A percentile compares a stretch with the other conserved stretches of the same genome.
Evolutionary conservation across 306 rosid species (phyloP).

Genomic region (Rosa lucieae): DNA sequence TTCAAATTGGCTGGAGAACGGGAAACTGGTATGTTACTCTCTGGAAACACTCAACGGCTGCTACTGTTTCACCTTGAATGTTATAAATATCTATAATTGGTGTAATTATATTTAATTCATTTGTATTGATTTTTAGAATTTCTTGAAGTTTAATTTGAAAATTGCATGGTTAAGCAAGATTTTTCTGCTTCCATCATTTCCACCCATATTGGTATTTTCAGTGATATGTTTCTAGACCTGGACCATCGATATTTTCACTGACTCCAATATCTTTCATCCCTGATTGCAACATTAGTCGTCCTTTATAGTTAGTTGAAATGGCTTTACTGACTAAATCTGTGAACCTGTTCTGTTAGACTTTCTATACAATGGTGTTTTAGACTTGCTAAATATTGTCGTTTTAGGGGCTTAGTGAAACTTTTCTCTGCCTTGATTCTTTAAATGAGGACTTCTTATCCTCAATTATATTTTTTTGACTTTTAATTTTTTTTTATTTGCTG

Average conservation of each 20-base stretch:
- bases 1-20: constrained; percentile 92
- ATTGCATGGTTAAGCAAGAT: not conserved
- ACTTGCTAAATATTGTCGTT: not conserved
- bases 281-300: not conserved
- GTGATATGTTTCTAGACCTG: not conserved
- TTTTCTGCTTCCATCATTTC: not conserved
- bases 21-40: constrained; percentile 58
- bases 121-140: not conserved
- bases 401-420: not conserved
- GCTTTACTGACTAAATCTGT: not conserved
- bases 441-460: not conserved
- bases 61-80: not conserved
- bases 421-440: not conserved
- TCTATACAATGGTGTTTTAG: not conserved
- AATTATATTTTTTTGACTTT: not conserved
- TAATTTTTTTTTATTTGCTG: not conserved
- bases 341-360: not conserved
- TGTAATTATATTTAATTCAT: not conserved
- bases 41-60: not conserved
- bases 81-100: not conserved
- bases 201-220: not conserved
- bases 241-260: not conserved
- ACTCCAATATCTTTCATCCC: not conserved
- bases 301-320: not conserved
- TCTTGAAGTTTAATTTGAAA: not conserved